A percentile compares a stretch with the other conserved stretches of the same genome.
Conservation (phyloP, 805 yeast species). For the Suhomyces faveliae region DNA sequence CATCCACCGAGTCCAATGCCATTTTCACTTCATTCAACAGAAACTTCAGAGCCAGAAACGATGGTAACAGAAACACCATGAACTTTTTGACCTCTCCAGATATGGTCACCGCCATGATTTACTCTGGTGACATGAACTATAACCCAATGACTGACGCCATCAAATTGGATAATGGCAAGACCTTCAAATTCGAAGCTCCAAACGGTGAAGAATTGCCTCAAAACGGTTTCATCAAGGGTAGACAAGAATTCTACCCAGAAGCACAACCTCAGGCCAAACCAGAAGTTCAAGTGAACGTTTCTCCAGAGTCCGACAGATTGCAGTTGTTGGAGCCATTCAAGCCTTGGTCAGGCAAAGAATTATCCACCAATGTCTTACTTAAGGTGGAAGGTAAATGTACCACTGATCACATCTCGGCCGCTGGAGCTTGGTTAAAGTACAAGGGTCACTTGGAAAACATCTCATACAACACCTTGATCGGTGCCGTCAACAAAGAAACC, state of each 20-base stretch:
- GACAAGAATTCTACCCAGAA: constrained; percentile 72
- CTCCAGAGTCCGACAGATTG: constrained; percentile 87
- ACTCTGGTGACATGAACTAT: constrained; percentile 88
- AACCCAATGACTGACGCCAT: constrained; percentile 90
- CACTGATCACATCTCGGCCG: constrained; percentile 97
- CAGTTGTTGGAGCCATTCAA: constrained; percentile 87
- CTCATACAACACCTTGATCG: constrained; percentile 90
- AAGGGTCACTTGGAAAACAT: constrained; percentile 97
- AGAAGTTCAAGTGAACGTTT: constrained; percentile 61
- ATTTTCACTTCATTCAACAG: constrained; percentile 97
- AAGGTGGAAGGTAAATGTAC: constrained; percentile 98
- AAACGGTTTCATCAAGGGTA: constrained; percentile 73
- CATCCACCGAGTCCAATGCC: constrained; percentile 70
- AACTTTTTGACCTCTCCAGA: constrained; percentile 99
- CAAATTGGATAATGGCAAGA: constrained; percentile 63
- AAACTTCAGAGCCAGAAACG: constrained; percentile 96
- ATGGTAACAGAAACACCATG: constrained; percentile 96
- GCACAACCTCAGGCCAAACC: constrained; percentile 64
- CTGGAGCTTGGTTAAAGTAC: constrained; percentile 98
- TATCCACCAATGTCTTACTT: constrained; percentile 69
- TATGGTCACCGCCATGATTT: constrained; percentile 94
- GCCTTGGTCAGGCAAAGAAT: constrained; percentile 84
- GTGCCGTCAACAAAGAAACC: constrained; percentile 95
- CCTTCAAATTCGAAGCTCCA: constrained; percentile 78
- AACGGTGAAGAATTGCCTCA: constrained; percentile 81